Evolutionary conservation across 2,329 filamentous ascomycete species (phyloP), one percentile per base, ranked within the genome.

Genomic region (Colletotrichum limetticola): DNA sequence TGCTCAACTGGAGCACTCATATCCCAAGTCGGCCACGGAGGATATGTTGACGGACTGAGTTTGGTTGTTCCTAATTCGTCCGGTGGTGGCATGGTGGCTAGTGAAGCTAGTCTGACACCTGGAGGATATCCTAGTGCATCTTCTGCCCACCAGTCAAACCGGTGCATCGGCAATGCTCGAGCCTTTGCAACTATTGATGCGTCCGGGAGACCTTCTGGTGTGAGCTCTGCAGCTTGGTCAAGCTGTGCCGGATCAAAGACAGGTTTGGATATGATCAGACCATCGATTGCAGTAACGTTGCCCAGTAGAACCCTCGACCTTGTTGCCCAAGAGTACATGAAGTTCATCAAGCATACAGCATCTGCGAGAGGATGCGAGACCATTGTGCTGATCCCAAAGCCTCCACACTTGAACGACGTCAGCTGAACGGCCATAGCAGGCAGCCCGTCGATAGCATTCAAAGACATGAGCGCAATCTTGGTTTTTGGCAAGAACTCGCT

Each of bases 81-180:
- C 2, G 52, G 24, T 1, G 46, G 14, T 4, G 74, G 81, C 69
- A 74, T 79, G 19, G 77, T 79, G 16, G 75, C 80, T 30, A 73
- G 75, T 35, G 77, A 78, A 1, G 77, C 76, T 0, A 72, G 69
- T n/a, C 74, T 71, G 2, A 78, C 75, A 75, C 77, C 80, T 2
- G 66, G n/a, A 1, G 78, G 79, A 30, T 78, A 83, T 1, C 80
- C 78, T 0, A 79, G 80, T 0, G 78, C 81, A 0, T 78, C 75
- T 6, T 66, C 75, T 32, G 78, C 79, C 84, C 84, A 88, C 83
- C 85, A 87, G 77, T 87, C 84, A 69, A 82, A 87, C 7, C 86
- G 82, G 74, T 87, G 83, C 66, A 85, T 78, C 1, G 86, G 86
- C 5, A 88, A 76, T 2, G 76, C 74, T 8, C 83, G 78, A 5